phyloP scores from a whole-genome alignment of 371 early-diverging fungal genomes.

The Entomophthora muscae region DNA sequence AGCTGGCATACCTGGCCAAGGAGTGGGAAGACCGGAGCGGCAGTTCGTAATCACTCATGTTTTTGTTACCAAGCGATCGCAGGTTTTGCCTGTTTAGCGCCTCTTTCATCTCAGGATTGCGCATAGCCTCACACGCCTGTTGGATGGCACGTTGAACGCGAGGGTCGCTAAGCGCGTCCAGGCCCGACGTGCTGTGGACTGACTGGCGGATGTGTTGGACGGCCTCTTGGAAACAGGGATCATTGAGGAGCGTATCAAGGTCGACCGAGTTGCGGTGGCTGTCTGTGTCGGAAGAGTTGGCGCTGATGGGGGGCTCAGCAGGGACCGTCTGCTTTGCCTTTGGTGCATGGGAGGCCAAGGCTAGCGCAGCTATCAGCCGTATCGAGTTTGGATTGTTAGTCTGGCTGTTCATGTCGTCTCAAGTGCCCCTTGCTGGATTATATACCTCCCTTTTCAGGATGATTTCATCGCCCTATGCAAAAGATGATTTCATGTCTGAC shows the following conservation, averaged over 20 bases:
- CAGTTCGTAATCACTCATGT: not conserved
- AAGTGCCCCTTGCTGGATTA: no score
- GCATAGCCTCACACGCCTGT: slow-evolving; percentile 5
- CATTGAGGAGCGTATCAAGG: slow-evolving; percentile 4
- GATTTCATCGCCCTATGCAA: no score
- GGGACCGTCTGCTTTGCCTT: slow-evolving; percentile 74
- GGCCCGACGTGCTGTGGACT: not conserved
- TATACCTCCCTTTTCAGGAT: no score
- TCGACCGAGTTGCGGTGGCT: slow-evolving; percentile 75
- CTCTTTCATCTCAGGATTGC: slow-evolving; percentile 2
- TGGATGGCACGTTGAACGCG: not conserved
- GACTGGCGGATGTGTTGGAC: not conserved
- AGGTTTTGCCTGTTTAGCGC: not conserved
- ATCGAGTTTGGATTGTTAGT: not conserved
- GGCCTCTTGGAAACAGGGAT: slow-evolving; percentile 1
- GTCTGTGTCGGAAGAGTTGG: slow-evolving; percentile 94
- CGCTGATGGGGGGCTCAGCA: slow-evolving; percentile 75
- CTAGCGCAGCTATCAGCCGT: not conserved
- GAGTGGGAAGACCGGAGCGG: no score
- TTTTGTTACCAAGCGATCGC: not conserved
- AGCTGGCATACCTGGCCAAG: no score
- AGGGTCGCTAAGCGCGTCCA: not conserved
- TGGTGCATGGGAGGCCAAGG: not conserved
- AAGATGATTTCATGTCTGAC: no score
- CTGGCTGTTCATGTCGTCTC: no score